Base-by-base conservation (phyloP, 202 grass and related monocot species). In the Musa balbisiana region DNA sequence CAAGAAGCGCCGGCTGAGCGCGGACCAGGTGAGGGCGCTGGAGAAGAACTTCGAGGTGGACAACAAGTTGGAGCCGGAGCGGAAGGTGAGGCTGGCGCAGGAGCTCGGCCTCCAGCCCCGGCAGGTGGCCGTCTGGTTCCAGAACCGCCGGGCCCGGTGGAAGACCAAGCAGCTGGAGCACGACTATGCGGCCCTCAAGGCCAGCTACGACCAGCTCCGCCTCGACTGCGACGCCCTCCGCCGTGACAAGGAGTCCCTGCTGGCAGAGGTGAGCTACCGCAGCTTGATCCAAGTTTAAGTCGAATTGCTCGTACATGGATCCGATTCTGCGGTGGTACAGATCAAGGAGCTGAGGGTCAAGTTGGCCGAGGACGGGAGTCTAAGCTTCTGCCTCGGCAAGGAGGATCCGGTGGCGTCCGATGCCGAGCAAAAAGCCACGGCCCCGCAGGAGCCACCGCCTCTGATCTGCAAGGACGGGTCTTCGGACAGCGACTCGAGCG, bases 1-100 rank as follows among this genome's bases (percentile, higher is more conserved):
- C 3, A 24, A 24, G 24, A 24, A 24, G 24, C 24, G 71, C 17
- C 71, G 71, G 51, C 52, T 73, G 52, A 73, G 71, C 23, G 52
- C 8, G 52, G 52, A 73, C 12, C 71, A 73, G 23, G 71, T 73
- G 52, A 73, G 71, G 1, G 71, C 71, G 51, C 71, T 73, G 14
- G 71, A 73, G 71, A 73, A 73, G 71, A 73, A 73, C 24, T 73
- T 73, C 11, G 71, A 73, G 52, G 71, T 29, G 52, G 71, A 73
- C 21, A 73, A 73, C 71, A 73, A 56, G 23, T 22, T 73, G 23
- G 71, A 73, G 23, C 71, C 71, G 23, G 71, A 73, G 71, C 52
- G 71, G 51, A 73, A 73, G 71, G 71, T 56, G 71, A 24, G 71
- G 23, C 71, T 73, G 52, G 71, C 71, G 71, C 71, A 73, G 52